A percentile compares a stretch with the other conserved stretches of the same genome.
phyloP scores from a whole-genome alignment of 805 yeast genomes.

The Cyberlindnera euphorbiiphila region DNA sequence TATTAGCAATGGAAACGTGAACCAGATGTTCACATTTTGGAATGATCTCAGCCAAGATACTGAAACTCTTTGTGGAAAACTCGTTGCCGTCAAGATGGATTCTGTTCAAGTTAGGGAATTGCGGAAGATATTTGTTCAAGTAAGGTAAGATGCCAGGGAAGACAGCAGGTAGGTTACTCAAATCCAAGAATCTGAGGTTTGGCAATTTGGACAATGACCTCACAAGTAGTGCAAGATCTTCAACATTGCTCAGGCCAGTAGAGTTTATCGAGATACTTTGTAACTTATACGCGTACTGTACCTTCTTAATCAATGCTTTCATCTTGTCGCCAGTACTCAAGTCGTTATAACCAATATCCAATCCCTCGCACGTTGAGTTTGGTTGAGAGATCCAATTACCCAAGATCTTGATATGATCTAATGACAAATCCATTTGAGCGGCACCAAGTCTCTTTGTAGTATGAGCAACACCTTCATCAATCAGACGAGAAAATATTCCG shows the following conservation, averaged over 20 bases:
- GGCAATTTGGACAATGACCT: slow-evolving; percentile 50
- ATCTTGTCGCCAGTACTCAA: slow-evolving; percentile 33
- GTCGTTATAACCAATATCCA: slow-evolving; percentile 85
- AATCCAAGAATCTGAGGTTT: slow-evolving; percentile 64
- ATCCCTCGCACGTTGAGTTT: slow-evolving; percentile 49
- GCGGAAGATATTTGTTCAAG: slow-evolving; percentile 62
- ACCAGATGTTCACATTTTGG: slow-evolving; percentile 64
- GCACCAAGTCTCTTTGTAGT: slow-evolving; percentile 65
- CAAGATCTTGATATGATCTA: slow-evolving; percentile 53
- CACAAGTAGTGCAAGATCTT: slow-evolving; percentile 47
- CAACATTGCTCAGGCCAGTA: slow-evolving; percentile 51
- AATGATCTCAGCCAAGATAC: slow-evolving; percentile 60
- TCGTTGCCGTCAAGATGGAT: slow-evolving; percentile 70
- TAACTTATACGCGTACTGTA: slow-evolving; percentile 25
- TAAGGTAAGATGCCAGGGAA: slow-evolving; percentile 60
- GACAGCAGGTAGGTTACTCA: slow-evolving; percentile 63
- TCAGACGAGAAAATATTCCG: slow-evolving; percentile 48
- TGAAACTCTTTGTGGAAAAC: slow-evolving; percentile 50
- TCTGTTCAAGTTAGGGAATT: slow-evolving; percentile 58
- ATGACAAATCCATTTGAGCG: slow-evolving; percentile 65
- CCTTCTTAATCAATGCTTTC: slow-evolving; percentile 25
- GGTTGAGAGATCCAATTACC: slow-evolving; percentile 52
- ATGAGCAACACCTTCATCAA: slow-evolving; percentile 51
- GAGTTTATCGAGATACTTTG: slow-evolving; percentile 60
- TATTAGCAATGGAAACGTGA: slow-evolving; percentile 68